Conservation (phyloP, 257 asterid genomes). For the Solanum sejunctum region DNA sequence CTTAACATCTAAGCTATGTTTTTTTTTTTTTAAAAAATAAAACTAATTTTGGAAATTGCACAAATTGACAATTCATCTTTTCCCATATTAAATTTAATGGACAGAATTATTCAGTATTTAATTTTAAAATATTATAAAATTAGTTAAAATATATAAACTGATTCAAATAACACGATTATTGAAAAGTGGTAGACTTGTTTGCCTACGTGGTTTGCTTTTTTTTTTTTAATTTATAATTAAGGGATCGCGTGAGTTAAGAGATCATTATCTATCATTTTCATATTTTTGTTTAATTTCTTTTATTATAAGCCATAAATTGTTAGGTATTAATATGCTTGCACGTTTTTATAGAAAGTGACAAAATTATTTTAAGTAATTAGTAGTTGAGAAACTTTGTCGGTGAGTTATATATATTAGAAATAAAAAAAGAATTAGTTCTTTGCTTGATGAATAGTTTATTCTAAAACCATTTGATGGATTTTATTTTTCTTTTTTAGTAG, state of each 20-base stretch:
- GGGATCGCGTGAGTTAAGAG: background rate
- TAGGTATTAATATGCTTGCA: background rate
- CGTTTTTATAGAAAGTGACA: background rate
- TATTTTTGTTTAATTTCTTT: background rate
- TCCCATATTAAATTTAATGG: background rate
- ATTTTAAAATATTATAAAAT: background rate
- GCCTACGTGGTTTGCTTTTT: background rate
- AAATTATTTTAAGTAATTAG: background rate
- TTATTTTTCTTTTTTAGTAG: background rate
- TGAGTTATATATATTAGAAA: background rate
- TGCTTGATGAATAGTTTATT: background rate
- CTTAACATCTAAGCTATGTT: background rate
- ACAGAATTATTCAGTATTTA: background rate
- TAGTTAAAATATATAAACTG: background rate
- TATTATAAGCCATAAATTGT: background rate
- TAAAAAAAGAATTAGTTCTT: background rate
- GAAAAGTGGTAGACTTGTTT: background rate
- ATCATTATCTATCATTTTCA: constrained; percentile 12
- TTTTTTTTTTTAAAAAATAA: too few species aligned
- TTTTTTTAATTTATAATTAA: background rate
- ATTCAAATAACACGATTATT: too few species aligned
- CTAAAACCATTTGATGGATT: background rate
- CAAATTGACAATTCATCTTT: background rate
- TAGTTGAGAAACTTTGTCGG: constrained; percentile 22
- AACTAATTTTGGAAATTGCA: background rate